These are phyloP conservation scores for Neospermospora avenae DNA, from an alignment of 2,329 filamentous ascomycete genomes.

Conservation along the genomic window DNA sequence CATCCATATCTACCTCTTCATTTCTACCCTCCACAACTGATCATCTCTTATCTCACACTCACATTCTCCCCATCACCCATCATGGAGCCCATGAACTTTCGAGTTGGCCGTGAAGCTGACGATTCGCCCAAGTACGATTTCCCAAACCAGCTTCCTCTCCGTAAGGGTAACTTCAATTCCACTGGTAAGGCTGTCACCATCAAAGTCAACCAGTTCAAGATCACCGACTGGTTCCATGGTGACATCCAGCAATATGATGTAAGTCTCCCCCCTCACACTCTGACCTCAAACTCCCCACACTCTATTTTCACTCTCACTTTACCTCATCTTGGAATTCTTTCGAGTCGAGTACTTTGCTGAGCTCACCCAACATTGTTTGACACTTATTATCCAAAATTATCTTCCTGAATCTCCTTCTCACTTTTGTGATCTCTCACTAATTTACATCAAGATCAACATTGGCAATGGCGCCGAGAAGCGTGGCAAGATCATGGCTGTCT, in stretches of 20 bases:
- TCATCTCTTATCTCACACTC: neutral
- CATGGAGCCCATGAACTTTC: conserved; percentile 32
- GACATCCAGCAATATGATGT: conserved; percentile 84
- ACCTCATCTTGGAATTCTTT: neutral
- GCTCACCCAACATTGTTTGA: neutral
- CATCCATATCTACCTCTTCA: conserved; percentile 6
- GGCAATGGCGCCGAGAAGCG: conserved; percentile 60
- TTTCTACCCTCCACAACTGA: conserved; percentile 3
- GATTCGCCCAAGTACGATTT: conserved; percentile 26
- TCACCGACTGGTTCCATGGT: conserved; percentile 55
- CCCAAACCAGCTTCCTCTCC: conserved; percentile 35
- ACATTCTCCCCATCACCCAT: conserved; percentile 17
- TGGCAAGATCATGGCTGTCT: conserved; percentile 71
- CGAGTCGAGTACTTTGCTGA: neutral
- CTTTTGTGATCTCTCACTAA: neutral
- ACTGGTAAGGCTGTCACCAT: conserved; percentile 54
- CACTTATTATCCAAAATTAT: neutral
- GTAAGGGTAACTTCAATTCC: conserved; percentile 53
- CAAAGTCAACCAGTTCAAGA: conserved; percentile 71
- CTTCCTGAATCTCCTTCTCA: neutral
- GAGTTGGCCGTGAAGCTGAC: conserved; percentile 22
- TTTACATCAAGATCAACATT: conserved; percentile 55
- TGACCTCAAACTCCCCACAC: neutral
- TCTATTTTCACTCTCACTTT: neutral
- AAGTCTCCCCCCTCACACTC: conserved; percentile 39